Percentiles rank a stretch among this genome's conserved stretches.
Evolutionary conservation across 2,329 filamentous ascomycete species (phyloP).

Genomic region (Monosporascus sp.): DNA sequence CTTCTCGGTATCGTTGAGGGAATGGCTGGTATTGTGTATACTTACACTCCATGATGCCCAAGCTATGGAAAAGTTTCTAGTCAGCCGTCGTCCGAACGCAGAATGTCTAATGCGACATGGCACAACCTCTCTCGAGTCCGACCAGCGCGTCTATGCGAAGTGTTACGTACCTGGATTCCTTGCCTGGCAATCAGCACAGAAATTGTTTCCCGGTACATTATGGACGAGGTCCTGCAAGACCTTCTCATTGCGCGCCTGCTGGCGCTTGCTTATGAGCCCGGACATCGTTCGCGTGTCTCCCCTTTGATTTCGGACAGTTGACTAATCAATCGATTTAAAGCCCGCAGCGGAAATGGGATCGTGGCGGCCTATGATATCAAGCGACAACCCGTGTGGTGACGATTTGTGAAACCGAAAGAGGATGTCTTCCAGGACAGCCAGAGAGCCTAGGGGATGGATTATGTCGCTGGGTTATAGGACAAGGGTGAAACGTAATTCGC

Average conservation of each 20-base stretch:
- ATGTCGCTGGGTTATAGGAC: conserved; percentile 1
- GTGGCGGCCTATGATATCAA: background rate
- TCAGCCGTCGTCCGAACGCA: too few species aligned
- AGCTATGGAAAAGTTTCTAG: conserved; percentile 42
- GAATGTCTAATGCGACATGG: background rate
- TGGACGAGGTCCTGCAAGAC: conserved; percentile 84
- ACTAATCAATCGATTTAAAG: too few species aligned
- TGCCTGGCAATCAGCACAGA: conserved; percentile 88
- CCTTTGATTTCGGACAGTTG: background rate
- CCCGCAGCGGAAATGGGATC: background rate
- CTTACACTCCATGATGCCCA: conserved; percentile 97
- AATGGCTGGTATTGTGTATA: conserved; percentile 17
- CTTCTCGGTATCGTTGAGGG: conserved; percentile 1
- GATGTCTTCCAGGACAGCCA: background rate
- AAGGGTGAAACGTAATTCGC: background rate
- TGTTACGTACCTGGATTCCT: conserved; percentile 74
- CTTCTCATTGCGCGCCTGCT: conserved; percentile 96
- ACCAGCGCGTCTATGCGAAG: background rate
- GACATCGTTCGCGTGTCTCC: conserved; percentile 48
- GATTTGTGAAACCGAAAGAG: background rate
- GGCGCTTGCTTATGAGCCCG: conserved; percentile 79
- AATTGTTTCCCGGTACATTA: conserved; percentile 77
- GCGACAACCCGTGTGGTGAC: background rate
- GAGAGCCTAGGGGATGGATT: background rate
- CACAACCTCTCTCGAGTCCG: background rate